These are phyloP conservation scores for Annona cherimola DNA, from an alignment of 164 flowering plant genomes.

Conservation along the genomic window DNA sequence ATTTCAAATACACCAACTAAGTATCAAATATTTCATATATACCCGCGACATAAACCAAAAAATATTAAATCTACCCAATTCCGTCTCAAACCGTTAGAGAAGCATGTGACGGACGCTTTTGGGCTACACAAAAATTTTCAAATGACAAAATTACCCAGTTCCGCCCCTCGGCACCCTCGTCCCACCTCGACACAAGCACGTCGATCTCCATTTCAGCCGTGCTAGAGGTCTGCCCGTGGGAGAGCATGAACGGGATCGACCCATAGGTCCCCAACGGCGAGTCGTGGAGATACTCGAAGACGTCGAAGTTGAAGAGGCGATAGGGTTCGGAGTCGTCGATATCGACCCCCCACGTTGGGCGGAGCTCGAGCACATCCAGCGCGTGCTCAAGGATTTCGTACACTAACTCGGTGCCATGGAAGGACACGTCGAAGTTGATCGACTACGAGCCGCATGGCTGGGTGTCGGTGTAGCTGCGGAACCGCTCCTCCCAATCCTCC, in stretches of 20 bases:
- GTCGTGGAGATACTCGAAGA: slow-evolving; percentile 79
- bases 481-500: slow-evolving; percentile 88
- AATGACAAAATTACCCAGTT: neutral
- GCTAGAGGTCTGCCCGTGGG: slow-evolving; percentile 65
- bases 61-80: too few species aligned
- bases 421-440: slow-evolving; percentile 93
- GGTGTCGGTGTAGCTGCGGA: slow-evolving; percentile 62
- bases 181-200: slow-evolving; percentile 77
- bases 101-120: too few species aligned
- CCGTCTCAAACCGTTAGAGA: too few species aligned
- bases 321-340: slow-evolving; percentile 89
- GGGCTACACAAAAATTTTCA: too few species aligned
- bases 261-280: slow-evolving; percentile 79
- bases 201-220: slow-evolving; percentile 99
- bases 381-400: slow-evolving; percentile 97
- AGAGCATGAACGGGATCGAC: slow-evolving; percentile 83
- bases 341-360: slow-evolving; percentile 79
- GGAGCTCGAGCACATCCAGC: slow-evolving; percentile 54
- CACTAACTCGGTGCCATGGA: slow-evolving; percentile 71
- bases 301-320: slow-evolving; percentile 88
- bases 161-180: slow-evolving; percentile 50
- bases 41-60: too few species aligned
- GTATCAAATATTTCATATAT: too few species aligned
- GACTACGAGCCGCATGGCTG: slow-evolving; percentile 94
- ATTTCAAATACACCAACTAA: too few species aligned